Evolutionary conservation across 257 asterid genomes (phyloP), one percentile per base, ranked within the genome.

Genomic region (Petrea volubilis): DNA sequence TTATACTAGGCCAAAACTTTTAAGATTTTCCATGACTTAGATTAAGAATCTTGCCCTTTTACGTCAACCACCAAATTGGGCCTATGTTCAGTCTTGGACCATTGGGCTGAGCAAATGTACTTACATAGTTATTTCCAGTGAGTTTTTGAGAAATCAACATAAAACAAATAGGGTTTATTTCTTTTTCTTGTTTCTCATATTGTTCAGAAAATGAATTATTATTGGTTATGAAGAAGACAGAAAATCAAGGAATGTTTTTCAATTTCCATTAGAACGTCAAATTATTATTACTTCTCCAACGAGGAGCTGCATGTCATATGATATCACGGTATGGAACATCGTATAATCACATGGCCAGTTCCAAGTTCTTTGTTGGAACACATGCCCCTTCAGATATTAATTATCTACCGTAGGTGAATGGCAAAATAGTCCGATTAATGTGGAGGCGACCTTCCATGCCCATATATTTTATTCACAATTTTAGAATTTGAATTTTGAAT

Each of bases 331-430:
- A 64, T 78, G 82, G 70, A 75, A 38, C 70, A 71, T 64, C 52
- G 43, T 64, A 25, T 40, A 63, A 69, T 56, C 84, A 73, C 90
- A 73, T 85, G 87, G 86, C 57, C 62, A 73, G 70, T 66, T 73
- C 76, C 77, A 73, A 56, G 41, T 60, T 38, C 64, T 38, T 71
- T 77, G 83, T 67, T 49, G 65, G 58, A 62, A 61, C 90, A 77
- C 84, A 79, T 82, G 90, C 72, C 57, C 75, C 62, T 56, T 43
- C 55, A 13, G 25, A 53, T 46, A 60, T 67, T 29, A 36, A 3
- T 31, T 49, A 11, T 17, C 18, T 34, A 6, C 23, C 58, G 4
- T 49, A 44, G 60, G 14, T 72, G 38, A 8, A 14, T 20, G 31
- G 17, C 3, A 28, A 17, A 51, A 17, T 11, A 10, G 17, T 21